Base-by-base conservation (phyloP, 1,139 yeast genomes). In the Geotrichum australiense region DNA sequence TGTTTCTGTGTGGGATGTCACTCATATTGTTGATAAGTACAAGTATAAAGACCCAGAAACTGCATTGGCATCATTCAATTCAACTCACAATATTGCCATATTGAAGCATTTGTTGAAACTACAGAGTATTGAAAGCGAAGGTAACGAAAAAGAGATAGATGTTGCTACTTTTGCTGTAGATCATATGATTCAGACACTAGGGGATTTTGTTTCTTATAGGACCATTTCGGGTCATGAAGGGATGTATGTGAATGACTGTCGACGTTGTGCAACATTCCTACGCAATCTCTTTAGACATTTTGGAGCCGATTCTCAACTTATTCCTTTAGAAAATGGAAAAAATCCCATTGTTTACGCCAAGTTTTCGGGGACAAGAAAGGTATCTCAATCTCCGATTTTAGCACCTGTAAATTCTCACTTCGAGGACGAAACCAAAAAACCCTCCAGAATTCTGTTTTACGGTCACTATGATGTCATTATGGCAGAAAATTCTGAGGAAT, bases 391-490 rank as follows among this genome's bases (percentile, higher is more conserved):
- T n/a, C 43, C 43, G 3, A 39, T 37, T 11, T 24, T 39, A 4
- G 35, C 16, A 5, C 33, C 30, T 2, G 23, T 16, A 8, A 34
- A 22, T 4, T 26, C 25, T 3, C n/a, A n/a, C n/a, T n/a, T n/a
- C n/a, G n/a, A n/a, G n/a, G n/a, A n/a, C n/a, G 35, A 28, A 6
- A 35, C 27, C 5, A 12, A 34, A 21, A 26, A 26, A 4, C 19
- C 33, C 7, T 8, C 45, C 29, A 50, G 64, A 44, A 70, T 87
- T 3, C 59, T 89, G 40, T 91, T 94, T 80, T 91, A 91, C 60
- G 97, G 96, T 1, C 98, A 91, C 66, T 91, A 91, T 59, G 98
- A 91, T 62, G 96, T 91, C 20, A 89, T 91, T 27, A 72, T 73
- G 34, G 82, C 82, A 0, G 80, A 76, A 47, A 75, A 73, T 38